Evolutionary conservation across 1,284 basidiomycete genomes (phyloP).

Genomic region (Puccinia triticina): DNA sequence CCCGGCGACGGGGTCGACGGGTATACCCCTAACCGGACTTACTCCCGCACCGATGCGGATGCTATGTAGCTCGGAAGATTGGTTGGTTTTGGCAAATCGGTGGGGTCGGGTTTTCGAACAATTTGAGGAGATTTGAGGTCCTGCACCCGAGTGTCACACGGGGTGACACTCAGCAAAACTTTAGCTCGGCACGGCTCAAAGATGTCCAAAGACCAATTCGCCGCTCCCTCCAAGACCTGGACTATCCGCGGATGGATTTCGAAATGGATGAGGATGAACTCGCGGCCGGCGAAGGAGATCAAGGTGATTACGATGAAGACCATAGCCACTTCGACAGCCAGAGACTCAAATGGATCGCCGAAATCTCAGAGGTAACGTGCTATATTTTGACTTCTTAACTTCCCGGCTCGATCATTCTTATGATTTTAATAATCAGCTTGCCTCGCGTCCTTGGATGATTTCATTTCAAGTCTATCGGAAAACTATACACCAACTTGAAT

Average conservation of each 20-base stretch:
- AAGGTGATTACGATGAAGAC: slow-evolving; percentile 15
- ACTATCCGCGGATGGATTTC: neutral
- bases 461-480: slow-evolving; percentile 30
- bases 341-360: slow-evolving; percentile 37
- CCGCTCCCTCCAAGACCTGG: too few relatives aligned
- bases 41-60: too few relatives aligned
- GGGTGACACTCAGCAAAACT: too few relatives aligned
- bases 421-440: neutral
- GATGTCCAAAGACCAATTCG: too few relatives aligned
- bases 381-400: neutral
- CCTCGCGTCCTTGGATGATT: neutral
- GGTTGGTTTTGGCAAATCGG: too few relatives aligned
- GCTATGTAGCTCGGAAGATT: too few relatives aligned
- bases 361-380: slow-evolving; percentile 37
- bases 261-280: neutral
- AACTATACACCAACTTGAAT: slow-evolving; percentile 46
- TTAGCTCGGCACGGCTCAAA: too few relatives aligned
- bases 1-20: too few relatives aligned
- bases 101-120: too few relatives aligned
- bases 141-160: too few relatives aligned
- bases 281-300: neutral
- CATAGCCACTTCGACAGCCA: slow-evolving; percentile 40
- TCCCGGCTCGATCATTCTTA: neutral
- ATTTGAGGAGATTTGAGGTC: too few relatives aligned
- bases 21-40: too few relatives aligned